phyloP scores from a whole-genome alignment of 139 green algal genomes.

The Volvox reticuliferus region DNA sequence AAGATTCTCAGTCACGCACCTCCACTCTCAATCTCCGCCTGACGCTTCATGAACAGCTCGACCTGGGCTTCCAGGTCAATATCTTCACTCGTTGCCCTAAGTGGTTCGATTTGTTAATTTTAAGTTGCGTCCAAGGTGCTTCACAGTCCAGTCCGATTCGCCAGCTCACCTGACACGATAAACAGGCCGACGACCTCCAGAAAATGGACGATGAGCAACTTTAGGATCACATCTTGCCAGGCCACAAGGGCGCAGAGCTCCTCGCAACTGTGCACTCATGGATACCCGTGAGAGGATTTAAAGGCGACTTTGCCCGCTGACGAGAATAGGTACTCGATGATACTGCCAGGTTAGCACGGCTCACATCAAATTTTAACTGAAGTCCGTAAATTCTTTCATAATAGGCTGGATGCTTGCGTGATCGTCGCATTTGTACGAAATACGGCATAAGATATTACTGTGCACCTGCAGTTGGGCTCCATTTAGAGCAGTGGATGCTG shows the following conservation, averaged over 20 bases:
- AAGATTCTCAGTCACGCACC: constrained; percentile 30
- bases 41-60: constrained; percentile 87
- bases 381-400: no score
- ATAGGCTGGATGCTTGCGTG: not conserved
- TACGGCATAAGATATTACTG: not conserved
- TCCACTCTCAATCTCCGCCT: constrained; percentile 89
- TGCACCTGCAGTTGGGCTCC: no score
- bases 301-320: not conserved
- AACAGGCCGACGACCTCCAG: not conserved
- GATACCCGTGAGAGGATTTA: not conserved
- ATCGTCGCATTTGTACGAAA: not conserved
- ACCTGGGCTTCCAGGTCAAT: constrained; percentile 85
- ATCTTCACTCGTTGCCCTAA: constrained; percentile 60
- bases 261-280: constrained; percentile 7
- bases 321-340: no score
- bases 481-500: no score
- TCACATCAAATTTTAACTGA: no score
- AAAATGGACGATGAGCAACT: not conserved
- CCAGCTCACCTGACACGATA: constrained; percentile 13
- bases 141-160: not conserved
- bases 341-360: no score
- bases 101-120: not conserved
- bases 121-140: not conserved
- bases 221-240: not conserved
- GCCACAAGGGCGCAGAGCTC: not conserved